These are phyloP conservation scores for Lactarius pseudohatsudake DNA, from an alignment of 768 basidiomycete species.

Conservation along the genomic window DNA sequence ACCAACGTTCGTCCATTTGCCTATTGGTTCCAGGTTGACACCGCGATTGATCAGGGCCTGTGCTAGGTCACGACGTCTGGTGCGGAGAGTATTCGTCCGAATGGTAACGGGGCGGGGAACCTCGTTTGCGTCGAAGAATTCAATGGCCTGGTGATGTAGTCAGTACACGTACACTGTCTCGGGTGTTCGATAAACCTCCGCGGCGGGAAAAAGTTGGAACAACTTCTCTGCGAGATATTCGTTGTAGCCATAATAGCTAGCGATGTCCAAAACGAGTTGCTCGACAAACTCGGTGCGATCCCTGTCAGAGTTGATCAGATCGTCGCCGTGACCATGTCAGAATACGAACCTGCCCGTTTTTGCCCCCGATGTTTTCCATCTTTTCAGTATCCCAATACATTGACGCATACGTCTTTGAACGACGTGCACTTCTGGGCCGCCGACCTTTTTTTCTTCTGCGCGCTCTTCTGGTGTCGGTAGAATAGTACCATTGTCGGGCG, in stretches of 20 bases:
- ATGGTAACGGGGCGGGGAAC: slow-evolving; percentile 95
- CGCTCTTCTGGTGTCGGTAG: slow-evolving; percentile 72
- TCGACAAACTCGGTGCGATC: slow-evolving; percentile 87
- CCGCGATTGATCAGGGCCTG: slow-evolving; percentile 93
- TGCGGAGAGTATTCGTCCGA: slow-evolving; percentile 93
- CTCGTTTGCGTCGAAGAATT: slow-evolving; percentile 98
- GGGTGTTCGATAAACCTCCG: slow-evolving; percentile 53
- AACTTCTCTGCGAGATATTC: slow-evolving; percentile 93
- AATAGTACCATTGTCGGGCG: slow-evolving; percentile 53
- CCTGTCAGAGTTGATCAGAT: slow-evolving; percentile 43
- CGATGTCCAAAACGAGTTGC: slow-evolving; percentile 86
- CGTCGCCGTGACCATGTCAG: slow-evolving; percentile 11
- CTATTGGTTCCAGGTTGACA: slow-evolving; percentile 96
- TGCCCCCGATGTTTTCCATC: slow-evolving; percentile 67
- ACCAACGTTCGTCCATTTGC: slow-evolving; percentile 99
- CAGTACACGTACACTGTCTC: slow-evolving; percentile 3
- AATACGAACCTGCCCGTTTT: slow-evolving; percentile 54
- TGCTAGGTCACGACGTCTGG: slow-evolving; percentile 89
- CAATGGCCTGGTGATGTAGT: slow-evolving; percentile 69
- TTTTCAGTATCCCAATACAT: slow-evolving; percentile 68
- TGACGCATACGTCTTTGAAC: slow-evolving; percentile 80
- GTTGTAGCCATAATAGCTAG: slow-evolving; percentile 97
- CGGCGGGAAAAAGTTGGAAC: slow-evolving; percentile 88
- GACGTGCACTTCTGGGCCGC: slow-evolving; percentile 68
- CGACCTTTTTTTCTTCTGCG: slow-evolving; percentile 66